Conservation (phyloP, 2,329 filamentous ascomycete species). For the Whalleya microplaca region DNA sequence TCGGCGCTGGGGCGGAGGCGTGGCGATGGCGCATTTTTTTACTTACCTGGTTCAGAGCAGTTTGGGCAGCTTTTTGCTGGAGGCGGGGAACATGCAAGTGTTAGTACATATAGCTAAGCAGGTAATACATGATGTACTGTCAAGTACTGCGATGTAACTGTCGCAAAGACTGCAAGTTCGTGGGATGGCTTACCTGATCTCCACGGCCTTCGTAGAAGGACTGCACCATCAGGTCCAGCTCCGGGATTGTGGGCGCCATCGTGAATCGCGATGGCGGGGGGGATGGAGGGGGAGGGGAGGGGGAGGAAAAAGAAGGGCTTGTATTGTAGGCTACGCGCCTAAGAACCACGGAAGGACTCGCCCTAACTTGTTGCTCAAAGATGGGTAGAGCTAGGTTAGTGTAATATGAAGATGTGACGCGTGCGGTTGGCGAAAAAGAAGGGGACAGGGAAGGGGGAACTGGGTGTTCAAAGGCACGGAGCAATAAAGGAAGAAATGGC, state of each 20-base stretch:
- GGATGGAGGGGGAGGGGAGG: no score
- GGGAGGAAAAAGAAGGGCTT: no score
- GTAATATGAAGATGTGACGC: not conserved
- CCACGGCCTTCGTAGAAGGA: slow-evolving; percentile 97
- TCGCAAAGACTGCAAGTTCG: not conserved
- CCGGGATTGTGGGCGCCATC: slow-evolving; percentile 79
- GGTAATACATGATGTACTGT: no score
- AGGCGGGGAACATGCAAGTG: slow-evolving; percentile 37
- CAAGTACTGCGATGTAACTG: no score
- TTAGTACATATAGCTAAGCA: slow-evolving; percentile 20
- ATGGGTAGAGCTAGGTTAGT: slow-evolving; percentile 2
- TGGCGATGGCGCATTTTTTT: slow-evolving; percentile 23
- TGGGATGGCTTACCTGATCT: slow-evolving; percentile 70
- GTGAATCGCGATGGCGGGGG: slow-evolving; percentile 23
- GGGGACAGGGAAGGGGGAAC: no score
- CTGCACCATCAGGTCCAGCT: slow-evolving; percentile 95
- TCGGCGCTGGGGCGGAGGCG: slow-evolving; percentile 13
- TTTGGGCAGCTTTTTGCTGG: slow-evolving; percentile 95
- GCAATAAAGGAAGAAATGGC: not conserved
- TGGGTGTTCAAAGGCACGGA: not conserved
- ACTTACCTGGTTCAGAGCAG: slow-evolving; percentile 86
- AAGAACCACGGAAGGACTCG: slow-evolving; percentile 28
- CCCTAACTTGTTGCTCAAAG: slow-evolving; percentile 16
- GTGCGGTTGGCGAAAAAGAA: not conserved
- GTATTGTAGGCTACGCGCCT: slow-evolving; percentile 34